Base-by-base conservation (phyloP, 306 rosid genomes). In the Lathyrus tuberosus region DNA sequence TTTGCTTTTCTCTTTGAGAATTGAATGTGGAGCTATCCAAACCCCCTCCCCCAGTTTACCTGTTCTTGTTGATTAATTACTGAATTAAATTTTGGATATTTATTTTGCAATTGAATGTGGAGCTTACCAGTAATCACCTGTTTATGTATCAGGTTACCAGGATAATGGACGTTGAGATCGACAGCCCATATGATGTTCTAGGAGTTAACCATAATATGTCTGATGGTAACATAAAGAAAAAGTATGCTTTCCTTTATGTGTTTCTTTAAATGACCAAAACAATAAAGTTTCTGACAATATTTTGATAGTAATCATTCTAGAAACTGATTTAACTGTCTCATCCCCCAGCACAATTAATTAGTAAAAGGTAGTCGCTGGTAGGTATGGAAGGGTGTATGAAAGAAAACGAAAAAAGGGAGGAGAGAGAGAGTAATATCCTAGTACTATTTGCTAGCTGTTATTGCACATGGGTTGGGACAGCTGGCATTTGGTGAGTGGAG, bases 151-250 rank as follows among this genome's bases (percentile, higher is more conserved):
- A 93, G 97, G 97, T 93, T 52, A 81, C 96, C 69, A 82, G 98
- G 79, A 93, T 93, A 73, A 86, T 93, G 96, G 94, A 81, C 38
- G 84, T 75, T 57, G 95, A 73, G 52, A 84, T 73, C 47, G 93
- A 83, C 72, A 76, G 80, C 79, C 94, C 93, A 33, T 93, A 90
- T 72, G 98, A 90, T 77, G 75, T 93, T 74, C 71, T 93, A 12
- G 97, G 97, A 75, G 89, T 86, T 52, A 93, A 93, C 82, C 87
- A 77, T 47, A 90, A 84, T 80, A 87, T 89, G 87, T 76, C 97
- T 4, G 51, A 59, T 18, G 94, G 79, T 18, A 90, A 93, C 77
- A 73, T 93, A 48, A 93, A 93, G 88, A 93, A 93, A 86, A 85
- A 86, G 98, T 87, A 69, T 65, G 82, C 8, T 75, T 58, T 52